Evolutionary conservation across 1,139 yeast genomes (phyloP).

Genomic region (Pichia cactophila): DNA sequence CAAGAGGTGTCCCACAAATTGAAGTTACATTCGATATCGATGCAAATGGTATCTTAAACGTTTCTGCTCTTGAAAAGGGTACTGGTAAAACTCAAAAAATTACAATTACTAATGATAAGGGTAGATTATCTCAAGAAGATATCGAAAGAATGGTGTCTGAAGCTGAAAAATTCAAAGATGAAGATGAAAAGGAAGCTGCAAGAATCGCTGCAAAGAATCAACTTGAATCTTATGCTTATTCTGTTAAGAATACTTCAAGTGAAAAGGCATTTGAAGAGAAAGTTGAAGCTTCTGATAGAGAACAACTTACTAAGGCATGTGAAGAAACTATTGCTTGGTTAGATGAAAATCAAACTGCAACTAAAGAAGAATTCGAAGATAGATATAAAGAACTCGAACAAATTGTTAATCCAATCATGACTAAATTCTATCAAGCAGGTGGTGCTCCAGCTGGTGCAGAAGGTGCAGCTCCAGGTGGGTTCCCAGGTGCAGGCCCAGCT

Average conservation of each 20-base stretch:
- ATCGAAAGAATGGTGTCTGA: conserved; percentile 96
- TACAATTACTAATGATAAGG: conserved; percentile 97
- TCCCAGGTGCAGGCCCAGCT: conserved; percentile 35
- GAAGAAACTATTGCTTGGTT: conserved; percentile 40
- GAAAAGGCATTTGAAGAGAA: conserved; percentile 45
- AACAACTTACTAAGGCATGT: conserved; percentile 34
- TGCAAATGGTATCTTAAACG: conserved; percentile 96
- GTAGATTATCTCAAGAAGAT: conserved; percentile 94
- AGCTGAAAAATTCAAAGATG: conserved; percentile 96
- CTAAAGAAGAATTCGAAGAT: conserved; percentile 48
- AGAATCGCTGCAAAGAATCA: conserved; percentile 98
- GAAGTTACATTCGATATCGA: conserved; percentile 92
- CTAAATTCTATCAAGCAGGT: conserved; percentile 51
- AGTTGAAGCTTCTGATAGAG: conserved; percentile 35
- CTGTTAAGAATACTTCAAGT: conserved; percentile 88
- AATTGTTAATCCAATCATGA: conserved; percentile 55
- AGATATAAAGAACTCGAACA: conserved; percentile 57
- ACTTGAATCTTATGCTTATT: conserved; percentile 95
- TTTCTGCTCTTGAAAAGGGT: conserved; percentile 96
- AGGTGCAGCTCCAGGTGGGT: conserved; percentile 37
- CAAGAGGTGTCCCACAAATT: conserved; percentile 83
- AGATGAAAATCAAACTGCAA: conserved; percentile 40
- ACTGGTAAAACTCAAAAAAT: conserved; percentile 98
- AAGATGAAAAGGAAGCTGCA: conserved; percentile 97
- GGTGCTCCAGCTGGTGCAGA: conserved; percentile 41